phyloP scores from a whole-genome alignment of 2,329 filamentous ascomycete genomes.

The Fusarium sp. region DNA sequence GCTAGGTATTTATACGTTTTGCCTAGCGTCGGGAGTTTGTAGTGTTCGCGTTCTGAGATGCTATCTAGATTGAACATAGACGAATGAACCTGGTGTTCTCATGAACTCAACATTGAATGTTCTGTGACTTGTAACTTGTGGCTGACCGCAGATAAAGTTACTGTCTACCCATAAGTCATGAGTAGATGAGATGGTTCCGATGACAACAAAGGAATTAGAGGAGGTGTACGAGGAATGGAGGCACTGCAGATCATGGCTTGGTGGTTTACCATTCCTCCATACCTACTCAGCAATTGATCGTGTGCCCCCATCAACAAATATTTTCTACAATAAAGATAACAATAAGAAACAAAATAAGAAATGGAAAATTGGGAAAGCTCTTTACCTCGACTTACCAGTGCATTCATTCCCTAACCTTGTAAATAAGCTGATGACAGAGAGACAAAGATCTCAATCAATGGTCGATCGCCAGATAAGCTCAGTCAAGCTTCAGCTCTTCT shows the following conservation, averaged over 20 bases:
- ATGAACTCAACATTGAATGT: neutral
- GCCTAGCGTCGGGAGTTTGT: neutral
- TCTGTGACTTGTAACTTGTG: neutral
- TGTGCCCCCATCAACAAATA: neutral
- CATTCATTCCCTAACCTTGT: neutral
- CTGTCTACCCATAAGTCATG: neutral
- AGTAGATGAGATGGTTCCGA: neutral
- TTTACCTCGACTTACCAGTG: neutral
- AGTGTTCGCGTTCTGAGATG: neutral
- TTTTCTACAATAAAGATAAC: neutral
- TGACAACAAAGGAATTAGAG: neutral
- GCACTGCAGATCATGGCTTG: slow-evolving; percentile 7
- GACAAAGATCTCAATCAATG: neutral
- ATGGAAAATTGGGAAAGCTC: too few relatives aligned
- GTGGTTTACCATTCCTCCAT: neutral
- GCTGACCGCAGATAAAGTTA: neutral
- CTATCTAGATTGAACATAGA: neutral
- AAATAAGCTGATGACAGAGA: neutral
- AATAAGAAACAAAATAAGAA: neutral
- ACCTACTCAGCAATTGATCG: neutral
- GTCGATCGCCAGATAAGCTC: neutral
- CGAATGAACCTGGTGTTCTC: neutral
- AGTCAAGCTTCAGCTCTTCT: slow-evolving; percentile 5
- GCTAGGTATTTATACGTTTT: neutral
- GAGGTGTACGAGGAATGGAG: slow-evolving; percentile 10